Evolutionary conservation across 2,329 filamentous ascomycete genomes (phyloP).

Genomic region (Lasiodiplodia gonubiensis): DNA sequence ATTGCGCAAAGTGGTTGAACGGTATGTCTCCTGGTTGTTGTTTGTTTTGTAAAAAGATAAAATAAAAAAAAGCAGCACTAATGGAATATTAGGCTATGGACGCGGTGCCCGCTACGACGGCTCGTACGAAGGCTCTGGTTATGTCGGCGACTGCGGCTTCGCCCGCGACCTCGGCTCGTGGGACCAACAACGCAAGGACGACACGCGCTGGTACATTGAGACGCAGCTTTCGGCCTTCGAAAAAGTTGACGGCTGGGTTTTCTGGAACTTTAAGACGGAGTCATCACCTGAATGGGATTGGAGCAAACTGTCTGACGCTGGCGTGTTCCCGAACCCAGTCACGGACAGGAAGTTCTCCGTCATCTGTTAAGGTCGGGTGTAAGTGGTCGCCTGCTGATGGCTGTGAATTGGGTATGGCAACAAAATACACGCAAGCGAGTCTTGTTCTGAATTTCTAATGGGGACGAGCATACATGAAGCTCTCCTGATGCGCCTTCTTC

Average conservation of each 20-base stretch:
- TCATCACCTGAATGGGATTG: conserved; percentile 60
- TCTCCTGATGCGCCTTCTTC: background rate
- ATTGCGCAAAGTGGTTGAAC: conserved; percentile 59
- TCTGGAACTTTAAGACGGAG: conserved; percentile 67
- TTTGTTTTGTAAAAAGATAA: too few species aligned
- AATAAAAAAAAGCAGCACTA: background rate
- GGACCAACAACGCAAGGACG: conserved; percentile 50
- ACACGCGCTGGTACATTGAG: conserved; percentile 59
- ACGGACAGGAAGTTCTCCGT: conserved; percentile 36
- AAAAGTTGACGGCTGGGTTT: conserved; percentile 61
- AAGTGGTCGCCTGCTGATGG: background rate
- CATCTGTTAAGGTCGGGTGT: background rate
- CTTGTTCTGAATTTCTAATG: conserved; percentile 10
- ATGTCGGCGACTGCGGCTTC: conserved; percentile 61
- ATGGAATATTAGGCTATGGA: conserved; percentile 53
- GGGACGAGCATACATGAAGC: background rate
- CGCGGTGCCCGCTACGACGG: conserved; percentile 67
- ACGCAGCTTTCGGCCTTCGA: conserved; percentile 62
- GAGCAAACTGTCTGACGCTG: conserved; percentile 55
- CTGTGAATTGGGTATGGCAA: background rate
- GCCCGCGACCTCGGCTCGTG: conserved; percentile 58
- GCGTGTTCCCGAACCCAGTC: conserved; percentile 55
- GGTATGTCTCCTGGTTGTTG: conserved; percentile 35
- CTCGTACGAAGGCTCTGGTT: conserved; percentile 53
- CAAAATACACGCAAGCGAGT: conserved; percentile 1